Evolutionary conservation across 2,329 filamentous ascomycete genomes (phyloP).

Genomic region (Aspergillus floridensis): DNA sequence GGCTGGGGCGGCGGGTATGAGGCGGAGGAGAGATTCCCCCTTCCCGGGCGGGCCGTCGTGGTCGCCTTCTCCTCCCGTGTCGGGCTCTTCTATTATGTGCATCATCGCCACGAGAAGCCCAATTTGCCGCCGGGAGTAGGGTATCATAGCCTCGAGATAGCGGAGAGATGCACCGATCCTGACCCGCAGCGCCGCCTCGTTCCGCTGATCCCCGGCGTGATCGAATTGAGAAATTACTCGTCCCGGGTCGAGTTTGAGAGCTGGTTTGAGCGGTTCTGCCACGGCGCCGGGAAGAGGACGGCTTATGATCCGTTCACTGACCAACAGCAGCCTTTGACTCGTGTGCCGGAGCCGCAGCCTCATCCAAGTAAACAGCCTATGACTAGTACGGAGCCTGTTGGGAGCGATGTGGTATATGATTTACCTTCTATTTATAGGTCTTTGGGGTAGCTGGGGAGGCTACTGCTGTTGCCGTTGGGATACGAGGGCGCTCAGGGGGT

Average conservation of each 20-base stretch:
- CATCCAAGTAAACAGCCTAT: neutral
- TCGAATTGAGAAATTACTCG: slow-evolving; percentile 11
- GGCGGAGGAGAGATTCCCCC: neutral
- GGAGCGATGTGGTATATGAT: neutral
- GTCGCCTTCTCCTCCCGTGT: slow-evolving; percentile 14
- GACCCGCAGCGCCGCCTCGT: slow-evolving; percentile 14
- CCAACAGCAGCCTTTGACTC: neutral
- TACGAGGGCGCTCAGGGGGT: too few species aligned
- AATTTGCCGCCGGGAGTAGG: neutral
- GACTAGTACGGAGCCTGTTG: neutral
- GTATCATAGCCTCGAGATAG: slow-evolving; percentile 5
- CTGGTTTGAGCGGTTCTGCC: slow-evolving; percentile 12
- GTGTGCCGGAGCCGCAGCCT: neutral
- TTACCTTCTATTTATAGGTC: neutral
- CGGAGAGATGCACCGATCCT: slow-evolving; percentile 8
- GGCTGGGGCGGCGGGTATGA: neutral
- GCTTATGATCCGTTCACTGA: slow-evolving; percentile 13
- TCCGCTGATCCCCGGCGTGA: slow-evolving; percentile 11
- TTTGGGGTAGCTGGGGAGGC: too few species aligned
- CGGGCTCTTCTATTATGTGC: slow-evolving; percentile 19
- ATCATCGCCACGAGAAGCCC: neutral
- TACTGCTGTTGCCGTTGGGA: too few species aligned
- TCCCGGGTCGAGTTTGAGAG: slow-evolving; percentile 10
- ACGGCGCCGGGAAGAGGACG: neutral
- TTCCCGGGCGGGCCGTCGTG: slow-evolving; percentile 10